Conservation (phyloP, 106 monocot species). For the Apostasia ramifera region DNA sequence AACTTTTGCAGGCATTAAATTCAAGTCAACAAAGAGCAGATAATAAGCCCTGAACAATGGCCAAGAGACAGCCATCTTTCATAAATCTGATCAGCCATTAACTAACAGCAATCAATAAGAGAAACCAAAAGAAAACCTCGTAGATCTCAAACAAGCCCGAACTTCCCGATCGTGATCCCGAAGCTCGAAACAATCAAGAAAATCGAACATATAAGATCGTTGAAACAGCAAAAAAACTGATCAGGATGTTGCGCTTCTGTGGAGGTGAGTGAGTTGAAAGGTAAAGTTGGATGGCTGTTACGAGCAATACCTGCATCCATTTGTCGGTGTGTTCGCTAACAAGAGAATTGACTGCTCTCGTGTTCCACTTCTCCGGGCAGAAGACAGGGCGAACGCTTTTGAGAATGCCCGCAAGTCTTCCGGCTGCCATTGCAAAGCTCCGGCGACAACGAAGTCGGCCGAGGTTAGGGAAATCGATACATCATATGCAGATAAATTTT, state of each 20-base stretch:
- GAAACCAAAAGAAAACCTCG: background rate
- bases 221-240: background rate
- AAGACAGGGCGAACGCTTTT: conserved; percentile 3
- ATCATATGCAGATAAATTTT: no score
- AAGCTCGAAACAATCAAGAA: background rate
- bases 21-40: no score
- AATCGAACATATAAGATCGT: background rate
- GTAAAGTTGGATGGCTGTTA: background rate
- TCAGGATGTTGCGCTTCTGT: no score
- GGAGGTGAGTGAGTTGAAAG: background rate
- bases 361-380: background rate
- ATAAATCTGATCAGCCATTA: no score
- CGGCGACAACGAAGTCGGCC: no score
- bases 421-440: background rate
- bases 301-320: conserved; percentile 38
- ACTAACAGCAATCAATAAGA: background rate
- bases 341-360: conserved; percentile 17
- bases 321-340: conserved; percentile 40
- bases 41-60: no score
- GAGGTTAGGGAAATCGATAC: no score
- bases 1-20: no score
- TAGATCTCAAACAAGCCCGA: background rate
- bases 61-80: no score
- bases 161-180: background rate
- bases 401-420: conserved; percentile 1